phyloP scores from a whole-genome alignment of 768 basidiomycete species.

The Trametes cubensis region DNA sequence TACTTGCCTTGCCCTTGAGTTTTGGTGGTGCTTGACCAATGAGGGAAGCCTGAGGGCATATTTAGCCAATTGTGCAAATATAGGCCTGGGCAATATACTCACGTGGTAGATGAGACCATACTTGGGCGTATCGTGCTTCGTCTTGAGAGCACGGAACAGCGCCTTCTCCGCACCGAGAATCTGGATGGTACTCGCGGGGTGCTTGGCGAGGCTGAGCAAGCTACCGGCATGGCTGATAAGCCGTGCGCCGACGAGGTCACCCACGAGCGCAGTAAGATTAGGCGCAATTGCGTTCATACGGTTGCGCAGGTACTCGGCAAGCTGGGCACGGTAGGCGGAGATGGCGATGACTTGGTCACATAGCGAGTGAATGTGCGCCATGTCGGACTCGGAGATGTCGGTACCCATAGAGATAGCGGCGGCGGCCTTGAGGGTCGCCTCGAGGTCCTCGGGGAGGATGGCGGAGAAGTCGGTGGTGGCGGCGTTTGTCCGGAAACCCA shows the following conservation, averaged over 20 bases:
- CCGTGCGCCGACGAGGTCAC: constrained; percentile 75
- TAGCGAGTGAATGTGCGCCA: constrained; percentile 93
- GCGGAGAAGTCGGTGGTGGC: constrained; percentile 81
- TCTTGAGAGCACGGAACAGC: constrained; percentile 74
- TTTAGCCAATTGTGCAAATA: neutral
- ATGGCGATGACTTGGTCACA: constrained; percentile 99
- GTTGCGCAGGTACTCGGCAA: constrained; percentile 95
- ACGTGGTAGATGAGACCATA: constrained; percentile 99
- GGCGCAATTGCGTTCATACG: constrained; percentile 99
- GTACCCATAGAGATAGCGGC: constrained; percentile 99
- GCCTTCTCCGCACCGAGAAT: constrained; percentile 80
- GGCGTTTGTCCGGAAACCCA: constrained; percentile 99
- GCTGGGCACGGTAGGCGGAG: constrained; percentile 89
- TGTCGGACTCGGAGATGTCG: constrained; percentile 96
- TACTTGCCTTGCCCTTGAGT: constrained; percentile 88
- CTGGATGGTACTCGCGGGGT: constrained; percentile 78
- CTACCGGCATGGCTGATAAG: constrained; percentile 77
- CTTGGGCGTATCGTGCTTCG: constrained; percentile 95
- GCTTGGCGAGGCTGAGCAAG: constrained; percentile 69
- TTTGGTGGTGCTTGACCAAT: constrained; percentile 98
- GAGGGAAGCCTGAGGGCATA: constrained; percentile 72
- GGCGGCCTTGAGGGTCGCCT: constrained; percentile 91
- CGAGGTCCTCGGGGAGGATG: constrained; percentile 96
- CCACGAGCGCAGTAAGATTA: constrained; percentile 86
- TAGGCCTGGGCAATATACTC: constrained; percentile 31